These are phyloP conservation scores for Mrakiaceae sp. DNA, from an alignment of 1,284 basidiomycete genomes.

Conservation along the genomic window DNA sequence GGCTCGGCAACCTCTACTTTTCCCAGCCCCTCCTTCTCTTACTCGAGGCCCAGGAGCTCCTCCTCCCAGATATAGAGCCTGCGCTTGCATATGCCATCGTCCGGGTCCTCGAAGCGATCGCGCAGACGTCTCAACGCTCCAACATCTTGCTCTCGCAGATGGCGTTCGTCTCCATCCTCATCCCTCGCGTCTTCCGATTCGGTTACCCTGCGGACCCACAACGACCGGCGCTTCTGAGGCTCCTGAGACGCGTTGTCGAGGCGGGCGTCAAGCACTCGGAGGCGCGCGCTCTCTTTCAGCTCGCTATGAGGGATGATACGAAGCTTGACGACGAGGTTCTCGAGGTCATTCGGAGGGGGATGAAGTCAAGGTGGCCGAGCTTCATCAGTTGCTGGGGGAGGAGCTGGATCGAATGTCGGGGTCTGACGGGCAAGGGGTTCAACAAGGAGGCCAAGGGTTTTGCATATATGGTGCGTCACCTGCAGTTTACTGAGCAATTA, in stretches of 20 bases:
- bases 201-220: slow-evolving; percentile 14
- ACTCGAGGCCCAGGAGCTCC: slow-evolving; percentile 12
- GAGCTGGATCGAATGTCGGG: slow-evolving; percentile 7
- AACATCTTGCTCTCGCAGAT: slow-evolving; percentile 46
- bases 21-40: slow-evolving; percentile 19
- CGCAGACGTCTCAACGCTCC: slow-evolving; percentile 51
- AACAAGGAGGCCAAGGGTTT: slow-evolving; percentile 7
- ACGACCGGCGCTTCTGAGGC: slow-evolving; percentile 41
- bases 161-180: slow-evolving; percentile 45
- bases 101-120: slow-evolving; percentile 51
- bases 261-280: slow-evolving; percentile 55
- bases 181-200: slow-evolving; percentile 37
- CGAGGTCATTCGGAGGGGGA: slow-evolving; percentile 3
- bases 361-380: slow-evolving; percentile 12
- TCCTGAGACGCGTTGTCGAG: slow-evolving; percentile 53
- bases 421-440: slow-evolving; percentile 1
- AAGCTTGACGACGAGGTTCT: slow-evolving; percentile 10
- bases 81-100: slow-evolving; percentile 39
- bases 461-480: slow-evolving; percentile 3
- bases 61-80: slow-evolving; percentile 18
- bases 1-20: slow-evolving; percentile 14
- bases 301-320: neutral
- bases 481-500: no score
- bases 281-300: slow-evolving; percentile 49
- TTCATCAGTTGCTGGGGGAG: slow-evolving; percentile 4